Conservation (phyloP, 352 stramenopile species). For the Pythium chondricola region DNA sequence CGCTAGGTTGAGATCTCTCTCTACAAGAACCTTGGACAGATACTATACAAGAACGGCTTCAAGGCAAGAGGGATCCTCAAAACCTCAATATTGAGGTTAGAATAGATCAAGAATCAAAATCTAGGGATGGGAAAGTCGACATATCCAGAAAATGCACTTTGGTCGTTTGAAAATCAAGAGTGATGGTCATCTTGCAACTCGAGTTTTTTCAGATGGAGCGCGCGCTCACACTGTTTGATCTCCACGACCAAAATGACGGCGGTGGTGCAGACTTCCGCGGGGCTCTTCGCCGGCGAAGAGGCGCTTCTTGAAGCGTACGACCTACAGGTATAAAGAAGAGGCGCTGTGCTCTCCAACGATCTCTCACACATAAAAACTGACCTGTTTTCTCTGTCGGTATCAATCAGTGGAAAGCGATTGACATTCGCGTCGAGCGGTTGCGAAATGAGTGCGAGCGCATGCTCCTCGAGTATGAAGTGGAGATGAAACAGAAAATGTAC, state of each 20-base stretch:
- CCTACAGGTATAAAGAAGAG: constrained; percentile 36
- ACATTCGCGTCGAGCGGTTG: constrained; percentile 47
- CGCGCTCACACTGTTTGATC: neutral
- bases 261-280: constrained; percentile 14
- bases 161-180: constrained; percentile 10
- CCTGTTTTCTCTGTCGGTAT: neutral
- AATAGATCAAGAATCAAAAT: neutral
- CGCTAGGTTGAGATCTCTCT: constrained; percentile 20
- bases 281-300: constrained; percentile 30
- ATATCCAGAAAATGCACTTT: neutral
- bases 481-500: constrained; percentile 40
- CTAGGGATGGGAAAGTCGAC: neutral
- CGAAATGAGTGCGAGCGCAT: constrained; percentile 52
- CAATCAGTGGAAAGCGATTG: constrained; percentile 51
- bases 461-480: constrained; percentile 39
- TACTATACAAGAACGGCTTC: constrained; percentile 29
- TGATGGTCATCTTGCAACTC: constrained; percentile 1
- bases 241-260: constrained; percentile 21
- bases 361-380: neutral
- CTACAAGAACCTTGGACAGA: constrained; percentile 16
- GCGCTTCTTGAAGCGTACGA: constrained; percentile 53
- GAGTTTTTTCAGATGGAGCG: neutral
- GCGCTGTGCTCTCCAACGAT: constrained; percentile 1
- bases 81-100: neutral
- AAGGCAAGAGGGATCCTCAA: constrained; percentile 6